Percentiles rank a stretch among this genome's conserved stretches.
Conservation (phyloP, 768 basidiomycete species). For the Panaeolus cyanescens region DNA sequence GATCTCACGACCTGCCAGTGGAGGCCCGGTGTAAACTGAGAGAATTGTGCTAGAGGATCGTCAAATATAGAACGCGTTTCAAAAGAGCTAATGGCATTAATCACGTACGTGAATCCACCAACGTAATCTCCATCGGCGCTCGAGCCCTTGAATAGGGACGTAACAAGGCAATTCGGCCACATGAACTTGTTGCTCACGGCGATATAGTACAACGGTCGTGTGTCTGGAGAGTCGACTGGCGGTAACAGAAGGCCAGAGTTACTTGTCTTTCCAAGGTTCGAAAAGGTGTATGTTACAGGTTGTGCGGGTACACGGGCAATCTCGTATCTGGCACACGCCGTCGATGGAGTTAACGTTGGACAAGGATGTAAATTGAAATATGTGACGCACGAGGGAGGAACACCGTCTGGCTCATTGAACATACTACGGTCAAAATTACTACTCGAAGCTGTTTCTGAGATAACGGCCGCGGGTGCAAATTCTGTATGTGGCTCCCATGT, state of each 20-base stretch:
- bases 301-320: background rate
- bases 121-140: conserved; percentile 12
- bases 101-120: conserved; percentile 20
- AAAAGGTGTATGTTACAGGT: conserved; percentile 15
- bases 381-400: background rate
- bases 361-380: background rate
- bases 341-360: no score
- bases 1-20: background rate
- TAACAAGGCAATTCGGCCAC: conserved; percentile 18
- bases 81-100: background rate
- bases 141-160: conserved; percentile 18
- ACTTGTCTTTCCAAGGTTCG: conserved; percentile 7
- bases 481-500: background rate
- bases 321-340: background rate
- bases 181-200: conserved; percentile 18
- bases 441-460: background rate
- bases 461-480: background rate
- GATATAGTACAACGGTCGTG: conserved; percentile 18
- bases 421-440: background rate
- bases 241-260: conserved; percentile 14
- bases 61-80: background rate
- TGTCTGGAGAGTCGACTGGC: conserved; percentile 11
- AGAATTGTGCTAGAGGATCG: background rate
- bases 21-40: background rate
- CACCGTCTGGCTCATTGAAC: background rate